Evolutionary conservation across 2,329 filamentous ascomycete genomes (phyloP).

Genomic region (Trichoderma simmonsii): DNA sequence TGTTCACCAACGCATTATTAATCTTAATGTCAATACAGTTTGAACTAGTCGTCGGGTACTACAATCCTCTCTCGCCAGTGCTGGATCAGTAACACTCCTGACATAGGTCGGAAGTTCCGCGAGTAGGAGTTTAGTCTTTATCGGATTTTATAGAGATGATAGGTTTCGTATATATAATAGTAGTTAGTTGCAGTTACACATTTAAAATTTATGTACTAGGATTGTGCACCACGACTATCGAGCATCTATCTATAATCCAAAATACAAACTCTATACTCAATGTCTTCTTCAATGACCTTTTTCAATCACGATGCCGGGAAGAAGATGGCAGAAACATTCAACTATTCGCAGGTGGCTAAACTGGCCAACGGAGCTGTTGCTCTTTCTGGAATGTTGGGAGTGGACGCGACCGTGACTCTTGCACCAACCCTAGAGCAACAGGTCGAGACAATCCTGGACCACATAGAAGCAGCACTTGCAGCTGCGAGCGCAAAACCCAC

Average conservation of each 20-base stretch:
- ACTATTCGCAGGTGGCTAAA: not conserved
- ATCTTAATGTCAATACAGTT: not conserved
- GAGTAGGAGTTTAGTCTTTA: not conserved
- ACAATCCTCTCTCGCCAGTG: not conserved
- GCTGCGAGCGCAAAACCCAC: not conserved
- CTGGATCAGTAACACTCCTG: not conserved
- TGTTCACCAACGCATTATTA: not conserved
- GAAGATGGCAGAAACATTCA: not conserved
- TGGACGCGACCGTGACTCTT: not conserved
- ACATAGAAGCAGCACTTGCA: not conserved
- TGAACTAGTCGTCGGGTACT: not conserved
- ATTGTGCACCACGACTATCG: not conserved
- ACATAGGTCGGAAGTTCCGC: not conserved
- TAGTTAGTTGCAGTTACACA: not conserved
- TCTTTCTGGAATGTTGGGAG: not conserved
- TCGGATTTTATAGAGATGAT: not conserved
- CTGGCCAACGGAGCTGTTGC: not conserved
- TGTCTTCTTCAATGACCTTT: not conserved
- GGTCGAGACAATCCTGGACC: not conserved
- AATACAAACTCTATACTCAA: not conserved
- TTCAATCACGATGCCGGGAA: not conserved
- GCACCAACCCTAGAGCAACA: not conserved
- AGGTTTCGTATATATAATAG: not conserved
- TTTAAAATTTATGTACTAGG: not conserved
- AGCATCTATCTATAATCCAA: not conserved